Percentiles rank a stretch among this genome's conserved stretches.
Evolutionary conservation across 441 rosid genomes (phyloP).

Genomic region (Melastoma candidum): DNA sequence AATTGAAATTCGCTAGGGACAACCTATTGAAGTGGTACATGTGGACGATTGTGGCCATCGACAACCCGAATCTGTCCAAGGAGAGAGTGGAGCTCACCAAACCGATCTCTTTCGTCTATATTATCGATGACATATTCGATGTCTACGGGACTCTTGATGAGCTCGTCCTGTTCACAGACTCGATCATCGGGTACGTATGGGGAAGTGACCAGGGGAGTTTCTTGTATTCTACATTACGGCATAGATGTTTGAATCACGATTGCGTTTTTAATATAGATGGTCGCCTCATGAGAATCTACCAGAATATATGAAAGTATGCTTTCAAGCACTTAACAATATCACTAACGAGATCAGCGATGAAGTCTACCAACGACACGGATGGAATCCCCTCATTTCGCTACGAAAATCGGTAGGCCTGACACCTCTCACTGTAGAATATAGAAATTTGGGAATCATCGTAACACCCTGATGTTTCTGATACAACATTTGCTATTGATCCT

Average conservation of each 20-base stretch:
- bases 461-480: neutral
- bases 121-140: conserved; percentile 51
- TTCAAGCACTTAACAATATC: conserved; percentile 11
- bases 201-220: too few species aligned
- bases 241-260: neutral
- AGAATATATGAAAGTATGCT: conserved; percentile 10
- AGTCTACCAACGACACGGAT: conserved; percentile 8
- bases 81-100: conserved; percentile 44
- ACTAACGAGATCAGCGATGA: conserved; percentile 4
- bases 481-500: neutral
- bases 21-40: conserved; percentile 54
- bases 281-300: neutral
- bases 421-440: neutral
- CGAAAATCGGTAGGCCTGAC: conserved; percentile 1
- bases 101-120: conserved; percentile 36
- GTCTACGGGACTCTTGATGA: conserved; percentile 37
- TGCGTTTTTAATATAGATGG: neutral
- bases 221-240: neutral
- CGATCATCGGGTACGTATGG: conserved; percentile 25
- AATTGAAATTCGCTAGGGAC: conserved; percentile 33
- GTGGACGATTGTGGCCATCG: conserved; percentile 38
- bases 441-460: rapidly evolving
- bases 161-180: conserved; percentile 38
- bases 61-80: conserved; percentile 34
- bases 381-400: conserved; percentile 11